phyloP scores from a whole-genome alignment of 2,329 filamentous ascomycete genomes.

The Fusarium redolens region DNA sequence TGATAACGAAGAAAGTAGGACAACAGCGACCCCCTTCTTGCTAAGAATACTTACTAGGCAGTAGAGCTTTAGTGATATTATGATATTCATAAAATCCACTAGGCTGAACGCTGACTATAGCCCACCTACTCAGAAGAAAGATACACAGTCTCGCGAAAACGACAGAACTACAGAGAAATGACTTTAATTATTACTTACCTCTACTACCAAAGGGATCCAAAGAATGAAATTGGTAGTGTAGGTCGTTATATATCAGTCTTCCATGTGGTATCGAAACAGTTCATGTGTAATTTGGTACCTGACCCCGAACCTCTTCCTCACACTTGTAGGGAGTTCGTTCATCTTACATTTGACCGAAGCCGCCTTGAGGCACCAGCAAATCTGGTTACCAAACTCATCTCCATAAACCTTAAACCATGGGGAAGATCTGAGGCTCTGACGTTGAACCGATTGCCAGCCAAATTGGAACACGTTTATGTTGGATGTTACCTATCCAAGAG shows the following conservation, averaged over 20 bases:
- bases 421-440: not conserved
- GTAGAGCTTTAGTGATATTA: not conserved
- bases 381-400: not conserved
- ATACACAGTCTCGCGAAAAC: not conserved
- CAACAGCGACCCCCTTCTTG: not conserved
- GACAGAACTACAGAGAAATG: not conserved
- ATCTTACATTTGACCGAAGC: not conserved
- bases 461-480: not conserved
- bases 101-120: not conserved
- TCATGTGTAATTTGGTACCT: not conserved
- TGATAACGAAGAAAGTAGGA: not conserved
- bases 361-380: not conserved
- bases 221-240: not conserved
- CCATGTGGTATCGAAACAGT: not conserved
- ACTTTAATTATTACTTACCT: not conserved
- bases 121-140: not conserved
- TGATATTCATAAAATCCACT: not conserved
- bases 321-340: not conserved
- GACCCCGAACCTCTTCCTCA: not conserved
- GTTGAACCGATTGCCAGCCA: not conserved
- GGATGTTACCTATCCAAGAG: not conserved
- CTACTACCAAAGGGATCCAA: not conserved
- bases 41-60: not conserved
- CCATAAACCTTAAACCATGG: not conserved
- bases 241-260: not conserved